These are phyloP conservation scores for Chrysoporthe deuterocubensis DNA, from an alignment of 2,329 filamentous ascomycete genomes.

Conservation along the genomic window DNA sequence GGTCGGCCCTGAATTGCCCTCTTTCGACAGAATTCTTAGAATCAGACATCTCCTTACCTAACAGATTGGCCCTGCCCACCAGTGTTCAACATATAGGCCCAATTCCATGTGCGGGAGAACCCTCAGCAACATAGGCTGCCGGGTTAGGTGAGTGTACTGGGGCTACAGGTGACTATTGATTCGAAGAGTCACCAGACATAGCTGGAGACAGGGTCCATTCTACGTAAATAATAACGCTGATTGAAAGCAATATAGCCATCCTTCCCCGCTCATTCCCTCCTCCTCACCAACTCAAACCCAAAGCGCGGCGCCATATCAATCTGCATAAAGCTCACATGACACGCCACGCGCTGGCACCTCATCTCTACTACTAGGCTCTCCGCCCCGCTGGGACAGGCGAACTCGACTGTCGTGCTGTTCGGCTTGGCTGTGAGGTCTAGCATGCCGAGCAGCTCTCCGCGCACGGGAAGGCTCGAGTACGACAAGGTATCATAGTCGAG, in stretches of 20 bases:
- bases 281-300: not conserved
- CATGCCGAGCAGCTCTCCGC: not conserved
- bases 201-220: not conserved
- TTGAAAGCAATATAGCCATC: not conserved
- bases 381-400: not conserved
- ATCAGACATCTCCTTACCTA: too few species aligned
- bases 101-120: too few species aligned
- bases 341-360: not conserved
- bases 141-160: not conserved
- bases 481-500: not conserved
- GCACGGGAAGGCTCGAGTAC: not conserved
- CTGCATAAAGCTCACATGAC: not conserved
- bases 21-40: too few species aligned
- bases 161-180: not conserved
- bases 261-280: not conserved
- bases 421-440: not conserved
- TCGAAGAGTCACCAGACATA: not conserved
- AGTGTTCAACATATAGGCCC: too few species aligned
- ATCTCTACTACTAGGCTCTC: not conserved
- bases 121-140: too few species aligned
- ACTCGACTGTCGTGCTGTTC: not conserved
- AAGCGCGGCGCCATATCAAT: not conserved
- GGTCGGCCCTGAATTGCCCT: too few species aligned
- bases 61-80: too few species aligned
- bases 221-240: not conserved